Evolutionary conservation across 768 basidiomycete species (phyloP).

Genomic region (Inosperma sp.): DNA sequence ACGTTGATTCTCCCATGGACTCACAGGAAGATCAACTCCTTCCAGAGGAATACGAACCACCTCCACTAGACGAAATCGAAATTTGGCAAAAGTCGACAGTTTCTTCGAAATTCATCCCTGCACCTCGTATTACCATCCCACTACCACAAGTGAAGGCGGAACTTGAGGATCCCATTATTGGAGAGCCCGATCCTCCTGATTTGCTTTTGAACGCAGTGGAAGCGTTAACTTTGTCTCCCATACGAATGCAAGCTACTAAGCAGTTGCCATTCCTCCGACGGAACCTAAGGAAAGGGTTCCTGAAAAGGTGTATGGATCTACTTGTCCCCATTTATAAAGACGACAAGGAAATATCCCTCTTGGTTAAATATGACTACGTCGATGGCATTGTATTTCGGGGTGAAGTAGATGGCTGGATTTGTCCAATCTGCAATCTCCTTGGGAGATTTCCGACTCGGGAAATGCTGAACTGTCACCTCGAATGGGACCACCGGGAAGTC

Average conservation of each 20-base stretch:
- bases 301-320: constrained; percentile 33
- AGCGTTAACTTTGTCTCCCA: constrained; percentile 24
- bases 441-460: constrained; percentile 21
- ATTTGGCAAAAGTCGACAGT: background rate
- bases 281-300: constrained; percentile 48
- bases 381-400: constrained; percentile 15
- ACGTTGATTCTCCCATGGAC: background rate
- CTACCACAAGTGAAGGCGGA: constrained; percentile 12
- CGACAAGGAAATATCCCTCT: constrained; percentile 21
- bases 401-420: constrained; percentile 19
- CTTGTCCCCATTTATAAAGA: constrained; percentile 31
- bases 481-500: constrained; percentile 24
- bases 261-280: constrained; percentile 55
- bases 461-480: constrained; percentile 25
- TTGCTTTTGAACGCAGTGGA: constrained; percentile 35
- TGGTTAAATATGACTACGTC: constrained; percentile 22
- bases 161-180: constrained; percentile 5
- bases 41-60: constrained; percentile 1
- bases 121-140: constrained; percentile 16
- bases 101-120: background rate
- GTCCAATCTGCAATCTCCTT: constrained; percentile 26
- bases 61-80: background rate
- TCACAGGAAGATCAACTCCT: background rate
- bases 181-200: constrained; percentile 24
- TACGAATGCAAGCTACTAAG: constrained; percentile 35